Base-by-base conservation (phyloP, 306 rosid genomes). In the Styphnolobium japonicum region DNA sequence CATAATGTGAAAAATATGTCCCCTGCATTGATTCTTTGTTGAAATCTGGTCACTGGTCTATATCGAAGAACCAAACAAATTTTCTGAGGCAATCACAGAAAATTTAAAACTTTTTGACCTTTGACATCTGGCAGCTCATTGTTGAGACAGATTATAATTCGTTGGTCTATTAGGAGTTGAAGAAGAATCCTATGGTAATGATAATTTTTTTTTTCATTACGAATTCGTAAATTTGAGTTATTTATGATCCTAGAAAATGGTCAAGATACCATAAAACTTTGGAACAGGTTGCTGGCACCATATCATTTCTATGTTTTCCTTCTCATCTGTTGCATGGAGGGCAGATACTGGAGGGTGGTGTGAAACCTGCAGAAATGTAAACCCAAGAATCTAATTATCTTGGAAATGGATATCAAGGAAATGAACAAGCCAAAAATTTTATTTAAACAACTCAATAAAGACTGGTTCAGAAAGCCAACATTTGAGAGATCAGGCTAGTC, bases 331-430 rank as follows among this genome's bases (percentile, higher is more conserved):
- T 74, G 98, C 98, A 56, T 88, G 96, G 3, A 96, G 92, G 15
- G 98, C 97, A 33, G 89, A 55, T 37, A 96, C 98, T 10, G 99
- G 97, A 27, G 99, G 99, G 79, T 93, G 98, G 78, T 96, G 97
- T 18, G 97, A 95, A 76, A 93, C 81, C 99, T 95, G 89, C 64
- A 79, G 3, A 31, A 4, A 55, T 34, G n/a, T 0, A 57, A 62
- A 33, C 5, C 25, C 58, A 66, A 42, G 0, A 52, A 34, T 14
- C 2, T 49, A 4, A 15, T 68, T 45, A 66, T 21, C 4, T 67
- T n/a, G 19, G 11, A 21, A 46, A 55, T 45, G 15, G 4, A 15
- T 16, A 48, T 23, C 23, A 67, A 58, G 36, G 19, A 22, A 60
- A 40, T 21, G 9, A 40, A 16, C 46, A 45, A 34, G 29, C 64